phyloP scores from a whole-genome alignment of 2,329 filamentous ascomycete species.

The Aspergillus ustus region DNA sequence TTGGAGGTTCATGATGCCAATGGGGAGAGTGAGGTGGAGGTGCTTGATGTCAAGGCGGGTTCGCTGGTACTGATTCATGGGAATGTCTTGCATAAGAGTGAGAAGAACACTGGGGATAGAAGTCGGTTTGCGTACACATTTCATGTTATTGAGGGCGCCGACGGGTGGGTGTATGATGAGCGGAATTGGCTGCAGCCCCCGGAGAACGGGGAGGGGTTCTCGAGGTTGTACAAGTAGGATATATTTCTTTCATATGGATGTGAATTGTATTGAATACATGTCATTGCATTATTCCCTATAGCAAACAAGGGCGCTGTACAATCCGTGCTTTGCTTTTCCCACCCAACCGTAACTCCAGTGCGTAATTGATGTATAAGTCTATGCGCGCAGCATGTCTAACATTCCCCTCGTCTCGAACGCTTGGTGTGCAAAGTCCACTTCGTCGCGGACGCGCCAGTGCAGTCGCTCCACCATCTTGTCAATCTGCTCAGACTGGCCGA shows the following conservation, averaged over 20 bases:
- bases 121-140: slow-evolving; percentile 97
- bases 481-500: slow-evolving; percentile 74
- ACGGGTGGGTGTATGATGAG: slow-evolving; percentile 72
- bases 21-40: slow-evolving; percentile 57
- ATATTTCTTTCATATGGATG: background rate
- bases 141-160: slow-evolving; percentile 86
- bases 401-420: slow-evolving; percentile 84
- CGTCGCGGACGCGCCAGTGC: slow-evolving; percentile 70
- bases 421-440: slow-evolving; percentile 82
- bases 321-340: slow-evolving; percentile 9
- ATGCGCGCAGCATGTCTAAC: slow-evolving; percentile 71
- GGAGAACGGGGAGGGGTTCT: slow-evolving; percentile 76
- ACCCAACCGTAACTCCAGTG: slow-evolving; percentile 15
- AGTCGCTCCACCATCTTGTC: slow-evolving; percentile 71
- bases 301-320: slow-evolving; percentile 12
- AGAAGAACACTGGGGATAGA: slow-evolving; percentile 84
- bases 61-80: slow-evolving; percentile 93
- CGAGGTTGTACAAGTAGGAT: slow-evolving; percentile 56
- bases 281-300: slow-evolving; percentile 4
- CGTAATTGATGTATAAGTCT: slow-evolving; percentile 1
- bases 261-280: background rate
- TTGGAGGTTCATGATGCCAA: slow-evolving; percentile 48
- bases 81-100: slow-evolving; percentile 93
- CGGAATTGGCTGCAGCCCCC: slow-evolving; percentile 94
- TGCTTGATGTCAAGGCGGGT: slow-evolving; percentile 88